Conservation (phyloP, 2,329 filamentous ascomycete species). For the Monilinia fructigena region DNA sequence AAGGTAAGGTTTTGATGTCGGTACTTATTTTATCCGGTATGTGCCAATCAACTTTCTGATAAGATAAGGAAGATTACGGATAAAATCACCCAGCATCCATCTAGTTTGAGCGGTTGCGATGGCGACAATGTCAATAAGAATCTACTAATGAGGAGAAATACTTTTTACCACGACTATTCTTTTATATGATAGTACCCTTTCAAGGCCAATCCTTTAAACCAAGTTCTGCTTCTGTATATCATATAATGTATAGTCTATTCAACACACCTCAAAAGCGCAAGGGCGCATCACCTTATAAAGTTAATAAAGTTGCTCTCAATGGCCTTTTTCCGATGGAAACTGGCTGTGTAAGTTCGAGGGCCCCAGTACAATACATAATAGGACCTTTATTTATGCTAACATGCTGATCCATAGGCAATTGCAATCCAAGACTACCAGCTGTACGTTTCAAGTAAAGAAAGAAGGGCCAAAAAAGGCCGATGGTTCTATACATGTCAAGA, state of each 20-base stretch:
- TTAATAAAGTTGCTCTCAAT: conserved; percentile 20
- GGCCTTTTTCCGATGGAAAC: conserved; percentile 25
- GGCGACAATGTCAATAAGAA: conserved; percentile 14
- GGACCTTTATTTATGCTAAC: no score
- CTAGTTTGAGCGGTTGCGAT: conserved; percentile 6
- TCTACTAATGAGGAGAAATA: neutral
- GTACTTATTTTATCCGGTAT: conserved; percentile 2
- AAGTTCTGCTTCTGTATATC: neutral
- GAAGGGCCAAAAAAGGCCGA: conserved; percentile 51
- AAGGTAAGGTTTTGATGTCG: neutral
- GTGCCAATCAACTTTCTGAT: neutral
- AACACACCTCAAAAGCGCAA: conserved; percentile 21
- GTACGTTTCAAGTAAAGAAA: conserved; percentile 46
- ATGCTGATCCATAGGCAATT: conserved; percentile 21
- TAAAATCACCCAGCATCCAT: neutral
- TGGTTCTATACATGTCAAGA: conserved; percentile 56
- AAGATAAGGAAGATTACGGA: neutral
- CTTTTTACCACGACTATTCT: neutral
- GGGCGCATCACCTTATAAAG: conserved; percentile 10
- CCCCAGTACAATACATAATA: neutral
- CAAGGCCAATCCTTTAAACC: neutral
- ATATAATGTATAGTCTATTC: conserved; percentile 3
- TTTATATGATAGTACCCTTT: neutral
- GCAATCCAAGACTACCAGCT: conserved; percentile 24
- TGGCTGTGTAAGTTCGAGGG: conserved; percentile 21